A percentile compares a stretch with the other conserved stretches of the same genome.
Evolutionary conservation across 139 green algal genomes (phyloP).

Genomic region (Auxenochlorella pyrenoidosa): DNA sequence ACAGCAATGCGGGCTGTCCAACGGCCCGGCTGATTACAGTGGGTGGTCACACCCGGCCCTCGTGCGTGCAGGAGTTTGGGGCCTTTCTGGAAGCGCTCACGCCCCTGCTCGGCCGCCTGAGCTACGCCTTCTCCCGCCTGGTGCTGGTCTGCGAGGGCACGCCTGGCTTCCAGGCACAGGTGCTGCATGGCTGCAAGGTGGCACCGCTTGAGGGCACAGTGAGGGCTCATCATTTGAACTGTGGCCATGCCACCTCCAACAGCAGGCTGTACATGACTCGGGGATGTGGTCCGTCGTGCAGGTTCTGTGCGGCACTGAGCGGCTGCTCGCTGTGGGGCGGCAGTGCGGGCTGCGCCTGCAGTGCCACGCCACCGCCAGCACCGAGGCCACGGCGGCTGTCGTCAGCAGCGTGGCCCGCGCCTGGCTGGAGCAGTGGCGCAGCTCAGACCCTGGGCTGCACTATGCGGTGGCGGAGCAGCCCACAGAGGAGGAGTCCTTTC

Average conservation of each 20-base stretch:
- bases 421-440: slow-evolving; percentile 18
- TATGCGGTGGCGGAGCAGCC: slow-evolving; percentile 27
- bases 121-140: slow-evolving; percentile 33
- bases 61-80: slow-evolving; percentile 28
- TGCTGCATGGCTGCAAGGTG: neutral
- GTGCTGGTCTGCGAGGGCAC: slow-evolving; percentile 41
- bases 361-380: neutral
- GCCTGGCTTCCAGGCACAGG: slow-evolving; percentile 31
- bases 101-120: slow-evolving; percentile 25
- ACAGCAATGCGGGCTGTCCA: too few species aligned
- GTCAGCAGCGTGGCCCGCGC: neutral
- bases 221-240: neutral
- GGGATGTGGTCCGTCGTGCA: neutral
- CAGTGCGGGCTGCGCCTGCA: slow-evolving; percentile 14
- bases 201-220: neutral
- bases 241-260: neutral
- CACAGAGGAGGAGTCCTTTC: slow-evolving; percentile 24
- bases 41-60: neutral
- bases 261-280: neutral
- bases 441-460: neutral
- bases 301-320: slow-evolving; percentile 35
- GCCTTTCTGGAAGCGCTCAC: slow-evolving; percentile 12
- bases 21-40: neutral
- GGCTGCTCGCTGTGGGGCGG: slow-evolving; percentile 8
- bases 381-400: neutral